A percentile compares a stretch with the other conserved stretches of the same genome.
Conservation (phyloP, 768 basidiomycete genomes). For the Kwoniella sp. region DNA sequence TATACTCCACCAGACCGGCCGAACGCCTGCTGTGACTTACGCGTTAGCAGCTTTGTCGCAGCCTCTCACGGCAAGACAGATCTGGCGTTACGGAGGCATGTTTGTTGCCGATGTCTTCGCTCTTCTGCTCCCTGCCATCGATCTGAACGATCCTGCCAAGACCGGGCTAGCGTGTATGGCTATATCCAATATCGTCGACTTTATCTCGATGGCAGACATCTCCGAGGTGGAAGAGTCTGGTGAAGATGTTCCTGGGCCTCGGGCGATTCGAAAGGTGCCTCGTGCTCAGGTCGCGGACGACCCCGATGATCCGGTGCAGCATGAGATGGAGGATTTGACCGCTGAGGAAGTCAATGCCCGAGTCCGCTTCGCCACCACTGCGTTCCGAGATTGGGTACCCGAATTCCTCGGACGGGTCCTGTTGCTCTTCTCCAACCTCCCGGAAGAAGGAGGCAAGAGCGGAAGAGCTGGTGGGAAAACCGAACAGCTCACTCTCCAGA, state of each 20-base stretch:
- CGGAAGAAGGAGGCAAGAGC: slow-evolving; percentile 74
- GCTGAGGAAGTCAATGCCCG: slow-evolving; percentile 67
- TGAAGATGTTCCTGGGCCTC: slow-evolving; percentile 41
- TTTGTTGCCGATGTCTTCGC: slow-evolving; percentile 74
- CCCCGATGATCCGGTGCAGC: slow-evolving; percentile 30
- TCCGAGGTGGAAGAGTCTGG: slow-evolving; percentile 25
- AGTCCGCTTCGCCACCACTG: slow-evolving; percentile 66
- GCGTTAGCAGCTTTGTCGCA: slow-evolving; percentile 75
- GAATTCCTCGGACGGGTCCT: slow-evolving; percentile 74
- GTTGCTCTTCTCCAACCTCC: slow-evolving; percentile 74
- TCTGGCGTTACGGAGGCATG: slow-evolving; percentile 78
- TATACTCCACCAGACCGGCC: slow-evolving; percentile 60
- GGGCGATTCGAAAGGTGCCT: slow-evolving; percentile 48
- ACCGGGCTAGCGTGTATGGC: slow-evolving; percentile 43
- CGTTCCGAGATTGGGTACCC: slow-evolving; percentile 78
- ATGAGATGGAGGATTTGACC: slow-evolving; percentile 52
- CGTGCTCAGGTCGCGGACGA: slow-evolving; percentile 52
- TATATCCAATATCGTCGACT: slow-evolving; percentile 44
- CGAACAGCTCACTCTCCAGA: slow-evolving; percentile 50
- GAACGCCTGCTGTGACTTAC: slow-evolving; percentile 80
- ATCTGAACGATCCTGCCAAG: slow-evolving; percentile 56
- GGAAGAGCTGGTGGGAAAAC: slow-evolving; percentile 58
- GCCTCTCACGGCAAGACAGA: slow-evolving; percentile 69
- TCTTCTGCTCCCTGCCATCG: slow-evolving; percentile 77
- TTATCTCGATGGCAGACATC: slow-evolving; percentile 36